Conservation (phyloP, 495 filamentous ascomycete species). For the Usnea hakonensis region DNA sequence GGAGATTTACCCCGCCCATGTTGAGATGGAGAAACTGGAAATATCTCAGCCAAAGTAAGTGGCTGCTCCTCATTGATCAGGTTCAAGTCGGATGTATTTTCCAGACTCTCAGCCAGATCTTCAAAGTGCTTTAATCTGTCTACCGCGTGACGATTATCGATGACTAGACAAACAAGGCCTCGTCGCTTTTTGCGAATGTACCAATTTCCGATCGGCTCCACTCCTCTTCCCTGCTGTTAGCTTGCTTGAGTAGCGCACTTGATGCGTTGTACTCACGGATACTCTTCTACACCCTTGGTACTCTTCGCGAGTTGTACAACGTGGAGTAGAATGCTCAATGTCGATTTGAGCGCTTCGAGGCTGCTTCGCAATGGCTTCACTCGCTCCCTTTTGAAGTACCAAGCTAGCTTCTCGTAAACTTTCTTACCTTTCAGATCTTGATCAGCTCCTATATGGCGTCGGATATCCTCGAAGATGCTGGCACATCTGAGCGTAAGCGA, state of each 20-base stretch:
- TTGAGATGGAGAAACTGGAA: not conserved
- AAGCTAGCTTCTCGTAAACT: not conserved
- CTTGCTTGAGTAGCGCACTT: not conserved
- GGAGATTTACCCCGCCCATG: not conserved
- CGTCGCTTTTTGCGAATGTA: slow-evolving; percentile 5
- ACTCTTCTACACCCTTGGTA: not conserved
- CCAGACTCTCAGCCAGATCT: too few relatives aligned
- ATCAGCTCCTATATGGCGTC: not conserved
- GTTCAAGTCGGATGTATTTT: not conserved
- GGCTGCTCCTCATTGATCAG: not conserved
- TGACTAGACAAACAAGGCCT: not conserved
- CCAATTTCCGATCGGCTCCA: not conserved
- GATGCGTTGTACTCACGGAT: not conserved
- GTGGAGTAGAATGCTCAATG: not conserved
- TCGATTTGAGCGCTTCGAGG: not conserved
- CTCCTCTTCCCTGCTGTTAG: not conserved
- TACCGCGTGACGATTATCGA: not conserved
- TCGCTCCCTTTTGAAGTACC: not conserved
- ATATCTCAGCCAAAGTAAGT: not conserved
- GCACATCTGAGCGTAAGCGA: not conserved
- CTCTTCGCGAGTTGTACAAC: not conserved
- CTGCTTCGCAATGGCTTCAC: slow-evolving; percentile 1
- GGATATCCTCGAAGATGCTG: slow-evolving; percentile 1
- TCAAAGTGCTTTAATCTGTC: not conserved
- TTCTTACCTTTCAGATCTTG: not conserved